Conservation (phyloP, 2,329 filamentous ascomycete species). For the Xylariaceae sp. region DNA sequence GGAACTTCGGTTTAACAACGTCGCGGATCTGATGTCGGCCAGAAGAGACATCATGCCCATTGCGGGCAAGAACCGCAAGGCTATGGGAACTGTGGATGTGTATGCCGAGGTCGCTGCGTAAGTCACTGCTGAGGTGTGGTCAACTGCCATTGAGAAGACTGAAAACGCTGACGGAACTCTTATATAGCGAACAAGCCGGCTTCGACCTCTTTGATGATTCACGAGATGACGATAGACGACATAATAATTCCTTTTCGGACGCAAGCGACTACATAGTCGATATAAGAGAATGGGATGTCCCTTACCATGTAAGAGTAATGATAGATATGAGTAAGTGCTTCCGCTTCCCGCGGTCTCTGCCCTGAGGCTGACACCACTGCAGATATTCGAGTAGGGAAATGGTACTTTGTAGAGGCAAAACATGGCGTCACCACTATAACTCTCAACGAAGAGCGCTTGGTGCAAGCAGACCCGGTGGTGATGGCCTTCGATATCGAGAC, state of each 20-base stretch:
- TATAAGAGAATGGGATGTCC: constrained; percentile 98
- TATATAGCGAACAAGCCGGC: constrained; percentile 28
- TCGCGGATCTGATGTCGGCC: constrained; percentile 78
- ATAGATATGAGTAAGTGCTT: constrained; percentile 73
- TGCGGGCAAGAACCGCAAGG: constrained; percentile 94
- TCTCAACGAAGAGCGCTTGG: constrained; percentile 80
- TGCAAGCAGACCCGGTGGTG: constrained; percentile 92
- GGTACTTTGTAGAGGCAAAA: constrained; percentile 94
- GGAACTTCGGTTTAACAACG: constrained; percentile 81
- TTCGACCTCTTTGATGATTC: constrained; percentile 94
- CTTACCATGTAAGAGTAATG: constrained; percentile 97
- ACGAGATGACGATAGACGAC: constrained; percentile 74
- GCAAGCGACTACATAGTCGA: constrained; percentile 97
- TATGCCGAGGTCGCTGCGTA: constrained; percentile 94
- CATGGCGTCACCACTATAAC: constrained; percentile 80
- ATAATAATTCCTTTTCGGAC: constrained; percentile 70
- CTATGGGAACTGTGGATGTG: constrained; percentile 93
- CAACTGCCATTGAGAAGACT: neutral
- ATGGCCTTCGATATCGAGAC: constrained; percentile 99
- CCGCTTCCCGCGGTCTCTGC: neutral
- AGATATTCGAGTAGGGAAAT: constrained; percentile 95
- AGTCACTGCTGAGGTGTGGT: constrained; percentile 28
- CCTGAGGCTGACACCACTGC: constrained; percentile 17
- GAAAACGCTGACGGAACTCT: constrained; percentile 14
- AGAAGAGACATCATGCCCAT: constrained; percentile 80